Base-by-base conservation (phyloP, 306 rosid genomes). In the Senna tora region DNA sequence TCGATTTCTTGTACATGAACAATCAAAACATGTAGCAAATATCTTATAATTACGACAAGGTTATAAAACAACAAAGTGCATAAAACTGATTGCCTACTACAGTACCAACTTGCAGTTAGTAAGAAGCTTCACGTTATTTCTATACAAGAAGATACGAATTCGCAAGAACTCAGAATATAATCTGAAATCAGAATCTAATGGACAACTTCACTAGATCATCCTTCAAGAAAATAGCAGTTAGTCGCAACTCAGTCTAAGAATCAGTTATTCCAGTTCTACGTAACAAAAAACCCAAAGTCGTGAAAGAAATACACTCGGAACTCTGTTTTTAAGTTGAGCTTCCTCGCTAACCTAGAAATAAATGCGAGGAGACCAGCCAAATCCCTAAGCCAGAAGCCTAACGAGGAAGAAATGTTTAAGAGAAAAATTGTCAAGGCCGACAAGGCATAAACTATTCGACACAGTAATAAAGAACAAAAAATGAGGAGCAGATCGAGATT, bases 1-100 rank as follows among this genome's bases (percentile, higher is more conserved):
- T 93, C 98, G 32, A 90, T 84, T 59, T 79, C 88, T 78, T 88
- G 98, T 69, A 93, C 96, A 97, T 93, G 80, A 36, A 36, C 65
- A 10, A 25, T 15, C 68, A 80, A 73, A 72, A 7, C 64, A 75
- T 16, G 39, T 38, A 78, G 63, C 64, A 68, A 69, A 19, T 62
- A 70, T 7, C 56, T 58, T 57, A 69, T 19, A 36, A 45, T n/a
- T 14, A 66, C 33, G 15, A n/a, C 6, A 61, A 6, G 46, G 22
- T 25, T 17, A 34, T n/a, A 12, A 14, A 17, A 7, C 9, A 67
- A 7, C 41, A 41, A 7, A 0, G 46, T 1, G 38, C 4, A 63
- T 32, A 33, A 66, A 57, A 58, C 71, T 52, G 38, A 21, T 61
- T n/a, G 12, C 12, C 53, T 11, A 36, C 53, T 11, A 36, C 5